A percentile compares a stretch with the other conserved stretches of the same genome.
phyloP scores from a whole-genome alignment of 192 early-diverging fungal species.

The Backusella parvicylindrica region DNA sequence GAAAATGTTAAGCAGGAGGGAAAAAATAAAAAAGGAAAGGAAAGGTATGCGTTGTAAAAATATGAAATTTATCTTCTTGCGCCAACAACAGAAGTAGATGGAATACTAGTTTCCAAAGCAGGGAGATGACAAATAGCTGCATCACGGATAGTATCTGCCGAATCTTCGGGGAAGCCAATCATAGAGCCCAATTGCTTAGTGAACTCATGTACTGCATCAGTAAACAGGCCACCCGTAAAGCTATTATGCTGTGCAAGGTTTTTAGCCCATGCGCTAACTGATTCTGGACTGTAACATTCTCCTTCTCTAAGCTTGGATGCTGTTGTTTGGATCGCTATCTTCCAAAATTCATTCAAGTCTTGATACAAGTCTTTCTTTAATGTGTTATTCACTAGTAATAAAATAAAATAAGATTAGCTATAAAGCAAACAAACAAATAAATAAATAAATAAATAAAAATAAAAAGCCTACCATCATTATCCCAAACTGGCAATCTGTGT shows the following conservation, averaged over 20 bases:
- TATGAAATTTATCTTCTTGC: constrained; percentile 4
- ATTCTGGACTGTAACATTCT: constrained; percentile 74
- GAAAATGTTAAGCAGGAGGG: too few species aligned
- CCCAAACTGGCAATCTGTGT: constrained; percentile 80
- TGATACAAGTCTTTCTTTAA: constrained; percentile 61
- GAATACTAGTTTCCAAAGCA: background rate
- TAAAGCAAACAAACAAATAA: background rate
- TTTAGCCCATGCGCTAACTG: constrained; percentile 83
- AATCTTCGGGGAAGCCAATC: background rate
- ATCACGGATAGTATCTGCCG: background rate
- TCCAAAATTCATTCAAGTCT: constrained; percentile 73
- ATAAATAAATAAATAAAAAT: background rate
- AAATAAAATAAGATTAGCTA: background rate
- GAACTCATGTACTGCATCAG: constrained; percentile 64
- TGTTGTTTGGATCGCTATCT: constrained; percentile 70
- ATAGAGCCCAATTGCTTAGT: constrained; percentile 54
- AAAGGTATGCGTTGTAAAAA: background rate
- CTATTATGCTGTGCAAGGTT: constrained; percentile 63
- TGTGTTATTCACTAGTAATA: constrained; percentile 56
- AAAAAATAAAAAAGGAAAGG: background rate
- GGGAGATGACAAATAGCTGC: background rate
- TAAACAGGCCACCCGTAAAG: constrained; percentile 58
- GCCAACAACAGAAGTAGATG: constrained; percentile 9
- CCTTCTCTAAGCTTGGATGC: constrained; percentile 70
- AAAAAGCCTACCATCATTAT: constrained; percentile 38